phyloP scores from a whole-genome alignment of 2,329 filamentous ascomycete species.

The Penicillium paneum region DNA sequence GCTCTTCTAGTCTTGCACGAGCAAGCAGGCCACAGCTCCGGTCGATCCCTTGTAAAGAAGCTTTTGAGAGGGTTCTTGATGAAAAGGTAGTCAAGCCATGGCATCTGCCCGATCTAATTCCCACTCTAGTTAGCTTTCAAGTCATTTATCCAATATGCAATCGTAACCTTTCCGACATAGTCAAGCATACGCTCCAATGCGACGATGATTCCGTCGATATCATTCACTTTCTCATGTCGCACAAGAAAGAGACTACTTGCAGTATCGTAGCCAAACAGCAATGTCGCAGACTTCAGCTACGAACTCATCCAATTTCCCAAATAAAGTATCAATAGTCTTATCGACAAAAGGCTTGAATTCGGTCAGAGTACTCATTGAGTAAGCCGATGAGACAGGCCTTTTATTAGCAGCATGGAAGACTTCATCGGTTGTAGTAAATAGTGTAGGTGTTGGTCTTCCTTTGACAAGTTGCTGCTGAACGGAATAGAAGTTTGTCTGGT shows the following conservation, averaged over 20 bases:
- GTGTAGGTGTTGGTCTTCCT: slow-evolving; percentile 18
- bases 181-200: slow-evolving; percentile 29
- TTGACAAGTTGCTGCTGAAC: slow-evolving; percentile 23
- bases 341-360: slow-evolving; percentile 42
- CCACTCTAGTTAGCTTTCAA: background rate
- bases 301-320: slow-evolving; percentile 25
- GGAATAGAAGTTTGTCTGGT: slow-evolving; percentile 17
- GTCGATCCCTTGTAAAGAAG: slow-evolving; percentile 19
- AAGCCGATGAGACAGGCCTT: slow-evolving; percentile 39
- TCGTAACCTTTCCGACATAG: slow-evolving; percentile 22
- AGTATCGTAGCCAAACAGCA: slow-evolving; percentile 34
- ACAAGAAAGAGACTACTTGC: background rate
- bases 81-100: slow-evolving; percentile 36
- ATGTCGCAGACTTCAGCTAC: slow-evolving; percentile 29
- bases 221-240: slow-evolving; percentile 24
- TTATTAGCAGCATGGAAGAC: slow-evolving; percentile 42
- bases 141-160: too few species aligned
- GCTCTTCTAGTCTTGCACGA: slow-evolving; percentile 18
- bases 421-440: slow-evolving; percentile 30
- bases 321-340: slow-evolving; percentile 29
- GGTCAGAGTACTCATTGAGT: slow-evolving; percentile 43
- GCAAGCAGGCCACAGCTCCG: slow-evolving; percentile 22
- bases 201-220: slow-evolving; percentile 34
- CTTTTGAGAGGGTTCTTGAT: slow-evolving; percentile 33
- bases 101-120: slow-evolving; percentile 31